A percentile compares a stretch with the other conserved stretches of the same genome.
Evolutionary conservation across 2,329 filamentous ascomycete genomes (phyloP).

Genomic region (Paraphaeosphaeria minitans): DNA sequence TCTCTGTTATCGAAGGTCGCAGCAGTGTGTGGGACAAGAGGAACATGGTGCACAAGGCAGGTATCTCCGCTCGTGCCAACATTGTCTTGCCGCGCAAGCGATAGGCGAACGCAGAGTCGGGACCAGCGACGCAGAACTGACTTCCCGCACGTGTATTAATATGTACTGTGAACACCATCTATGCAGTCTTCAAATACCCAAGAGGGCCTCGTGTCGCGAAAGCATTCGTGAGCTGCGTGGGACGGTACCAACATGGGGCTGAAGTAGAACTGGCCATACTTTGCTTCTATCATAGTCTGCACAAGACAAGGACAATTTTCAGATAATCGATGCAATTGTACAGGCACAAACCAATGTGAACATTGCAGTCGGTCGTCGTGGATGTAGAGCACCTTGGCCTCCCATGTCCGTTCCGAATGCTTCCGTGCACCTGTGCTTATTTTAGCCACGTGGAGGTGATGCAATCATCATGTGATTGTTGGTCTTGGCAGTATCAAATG

Average conservation of each 20-base stretch:
- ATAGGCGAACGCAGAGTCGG: conserved; percentile 15
- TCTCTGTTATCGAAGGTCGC: conserved; percentile 84
- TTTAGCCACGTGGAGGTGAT: conserved; percentile 3
- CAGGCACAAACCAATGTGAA: too few species aligned
- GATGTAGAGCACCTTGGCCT: neutral
- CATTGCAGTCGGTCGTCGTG: neutral
- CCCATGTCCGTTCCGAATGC: neutral
- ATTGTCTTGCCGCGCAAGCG: conserved; percentile 47
- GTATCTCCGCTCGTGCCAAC: conserved; percentile 79
- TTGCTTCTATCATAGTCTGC: too few species aligned
- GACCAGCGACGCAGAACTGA: neutral
- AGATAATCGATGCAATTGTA: too few species aligned
- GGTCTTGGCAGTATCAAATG: conserved; percentile 1
- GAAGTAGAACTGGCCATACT: too few species aligned
- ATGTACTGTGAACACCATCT: neutral
- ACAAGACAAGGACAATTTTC: too few species aligned
- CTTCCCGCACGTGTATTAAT: neutral
- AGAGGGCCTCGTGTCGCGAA: neutral
- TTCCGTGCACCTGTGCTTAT: neutral
- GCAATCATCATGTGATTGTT: conserved; percentile 12
- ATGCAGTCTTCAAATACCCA: neutral
- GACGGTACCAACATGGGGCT: too few species aligned
- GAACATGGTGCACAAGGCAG: conserved; percentile 77
- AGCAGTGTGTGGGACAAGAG: conserved; percentile 86
- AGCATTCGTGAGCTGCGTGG: neutral